A percentile compares a stretch with the other conserved stretches of the same genome.
These are phyloP conservation scores for Camelina sativa DNA, from an alignment of 345 rosid species.

Conservation along the genomic window DNA sequence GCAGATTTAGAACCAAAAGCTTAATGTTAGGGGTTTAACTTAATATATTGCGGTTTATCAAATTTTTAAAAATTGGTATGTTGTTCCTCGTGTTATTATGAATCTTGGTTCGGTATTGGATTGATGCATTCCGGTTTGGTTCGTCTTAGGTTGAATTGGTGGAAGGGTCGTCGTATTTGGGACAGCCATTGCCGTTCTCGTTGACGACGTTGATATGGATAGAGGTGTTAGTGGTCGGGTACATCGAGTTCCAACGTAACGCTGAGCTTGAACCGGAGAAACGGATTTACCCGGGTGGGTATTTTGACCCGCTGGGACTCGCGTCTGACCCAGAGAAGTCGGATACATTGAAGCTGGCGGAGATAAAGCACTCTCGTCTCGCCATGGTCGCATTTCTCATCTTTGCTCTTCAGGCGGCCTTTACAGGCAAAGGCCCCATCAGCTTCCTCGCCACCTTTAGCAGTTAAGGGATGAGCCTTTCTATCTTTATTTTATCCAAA, in stretches of 20 bases:
- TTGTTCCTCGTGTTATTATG: neutral
- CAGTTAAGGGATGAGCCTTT: constrained; percentile 39
- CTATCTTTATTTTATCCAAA: neutral
- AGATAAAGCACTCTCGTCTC: constrained; percentile 83
- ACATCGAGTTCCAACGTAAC: constrained; percentile 66
- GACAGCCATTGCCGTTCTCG: constrained; percentile 91
- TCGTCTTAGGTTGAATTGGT: constrained; percentile 76
- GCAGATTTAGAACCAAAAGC: neutral
- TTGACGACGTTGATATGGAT: constrained; percentile 87
- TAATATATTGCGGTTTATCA: no score
- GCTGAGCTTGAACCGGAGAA: constrained; percentile 80
- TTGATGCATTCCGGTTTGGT: constrained; percentile 9
- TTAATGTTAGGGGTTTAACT: no score
- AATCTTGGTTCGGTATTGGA: neutral
- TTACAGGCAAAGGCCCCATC: constrained; percentile 82
- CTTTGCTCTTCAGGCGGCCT: constrained; percentile 74
- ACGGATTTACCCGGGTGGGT: constrained; percentile 84
- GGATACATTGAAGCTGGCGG: constrained; percentile 71
- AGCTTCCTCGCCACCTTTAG: constrained; percentile 75
- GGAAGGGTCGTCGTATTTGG: constrained; percentile 92
- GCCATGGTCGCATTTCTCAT: constrained; percentile 92
- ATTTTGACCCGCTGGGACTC: constrained; percentile 78
- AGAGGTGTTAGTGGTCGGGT: constrained; percentile 70
- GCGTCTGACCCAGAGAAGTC: constrained; percentile 74
- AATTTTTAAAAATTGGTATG: no score